A percentile compares a stretch with the other conserved stretches of the same genome.
Evolutionary conservation across 768 basidiomycete species (phyloP).

Genomic region (Trametes gibbosa): DNA sequence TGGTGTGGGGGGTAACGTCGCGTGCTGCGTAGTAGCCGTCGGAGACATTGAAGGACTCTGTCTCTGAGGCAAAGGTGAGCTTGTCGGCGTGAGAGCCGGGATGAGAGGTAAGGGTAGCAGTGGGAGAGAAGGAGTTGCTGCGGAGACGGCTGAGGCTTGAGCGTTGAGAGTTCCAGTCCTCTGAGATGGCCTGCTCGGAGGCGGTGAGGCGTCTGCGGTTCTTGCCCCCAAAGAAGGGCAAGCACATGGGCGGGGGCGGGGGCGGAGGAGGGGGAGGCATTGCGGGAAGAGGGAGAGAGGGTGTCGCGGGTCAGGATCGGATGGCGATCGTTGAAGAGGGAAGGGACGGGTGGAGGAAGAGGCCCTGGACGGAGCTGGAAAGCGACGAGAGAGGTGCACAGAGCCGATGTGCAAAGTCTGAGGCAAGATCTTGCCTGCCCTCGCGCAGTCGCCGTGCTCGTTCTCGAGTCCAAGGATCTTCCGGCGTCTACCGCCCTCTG

Average conservation of each 20-base stretch:
- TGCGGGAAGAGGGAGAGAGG: constrained; percentile 14
- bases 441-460: too few relatives aligned
- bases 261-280: constrained; percentile 31
- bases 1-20: constrained; percentile 23
- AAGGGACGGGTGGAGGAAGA: constrained; percentile 1
- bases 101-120: constrained; percentile 34
- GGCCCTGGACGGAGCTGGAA: constrained; percentile 11
- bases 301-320: constrained; percentile 24
- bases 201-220: constrained; percentile 24
- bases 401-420: background rate
- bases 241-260: constrained; percentile 30
- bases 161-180: constrained; percentile 25
- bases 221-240: constrained; percentile 28
- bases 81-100: constrained; percentile 28
- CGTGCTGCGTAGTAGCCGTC: constrained; percentile 17
- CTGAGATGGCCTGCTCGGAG: constrained; percentile 23
- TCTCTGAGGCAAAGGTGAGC: constrained; percentile 32
- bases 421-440: too few relatives aligned
- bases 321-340: constrained; percentile 7
- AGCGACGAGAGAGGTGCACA: background rate
- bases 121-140: constrained; percentile 30
- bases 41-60: constrained; percentile 28
- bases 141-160: constrained; percentile 28
- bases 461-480: too few relatives aligned
- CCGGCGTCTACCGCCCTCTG: background rate